phyloP scores from a whole-genome alignment of 108 stramenopile species.

The Craspedostauros australis region DNA sequence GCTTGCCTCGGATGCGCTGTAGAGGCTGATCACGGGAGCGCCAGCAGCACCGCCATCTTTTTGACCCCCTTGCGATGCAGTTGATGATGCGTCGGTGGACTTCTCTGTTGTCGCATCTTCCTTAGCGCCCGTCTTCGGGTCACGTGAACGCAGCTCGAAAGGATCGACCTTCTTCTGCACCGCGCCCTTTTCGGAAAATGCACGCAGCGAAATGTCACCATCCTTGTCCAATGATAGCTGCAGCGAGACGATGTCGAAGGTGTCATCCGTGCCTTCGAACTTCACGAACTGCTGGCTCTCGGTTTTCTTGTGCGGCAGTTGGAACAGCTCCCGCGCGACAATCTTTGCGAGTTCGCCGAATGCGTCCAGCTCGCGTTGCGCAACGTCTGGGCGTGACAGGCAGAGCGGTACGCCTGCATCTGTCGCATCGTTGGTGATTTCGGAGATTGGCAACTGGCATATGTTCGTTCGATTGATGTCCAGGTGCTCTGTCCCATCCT shows the following conservation, averaged over 20 bases:
- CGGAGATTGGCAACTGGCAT: conserved; percentile 75
- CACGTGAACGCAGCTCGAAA: conserved; percentile 39
- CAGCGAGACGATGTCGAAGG: conserved; percentile 55
- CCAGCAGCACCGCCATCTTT: not conserved
- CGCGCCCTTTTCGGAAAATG: conserved; percentile 76
- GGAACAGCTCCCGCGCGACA: conserved; percentile 64
- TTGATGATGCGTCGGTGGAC: conserved; percentile 1
- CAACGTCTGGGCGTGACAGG: conserved; percentile 32
- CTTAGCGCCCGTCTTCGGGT: conserved; percentile 68
- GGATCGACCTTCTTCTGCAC: conserved; percentile 48
- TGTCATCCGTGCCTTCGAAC: conserved; percentile 32
- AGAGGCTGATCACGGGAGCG: conserved; percentile 21
- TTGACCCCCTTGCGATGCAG: conserved; percentile 3
- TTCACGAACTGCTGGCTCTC: conserved; percentile 6
- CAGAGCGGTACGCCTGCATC: conserved; percentile 67
- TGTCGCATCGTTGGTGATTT: conserved; percentile 50
- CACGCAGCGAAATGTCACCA: conserved; percentile 25
- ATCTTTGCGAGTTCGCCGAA: conserved; percentile 57
- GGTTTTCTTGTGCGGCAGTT: conserved; percentile 39
- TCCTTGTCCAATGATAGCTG: conserved; percentile 44
- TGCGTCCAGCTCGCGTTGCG: conserved; percentile 39
- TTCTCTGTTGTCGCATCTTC: not conserved
- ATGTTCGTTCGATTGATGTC: conserved; percentile 30
- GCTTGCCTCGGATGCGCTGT: conserved; percentile 6
- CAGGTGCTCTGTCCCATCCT: not conserved